A percentile compares a stretch with the other conserved stretches of the same genome.
phyloP scores from a whole-genome alignment of 73 alveolate genomes.

The Breviolum minutum region DNA sequence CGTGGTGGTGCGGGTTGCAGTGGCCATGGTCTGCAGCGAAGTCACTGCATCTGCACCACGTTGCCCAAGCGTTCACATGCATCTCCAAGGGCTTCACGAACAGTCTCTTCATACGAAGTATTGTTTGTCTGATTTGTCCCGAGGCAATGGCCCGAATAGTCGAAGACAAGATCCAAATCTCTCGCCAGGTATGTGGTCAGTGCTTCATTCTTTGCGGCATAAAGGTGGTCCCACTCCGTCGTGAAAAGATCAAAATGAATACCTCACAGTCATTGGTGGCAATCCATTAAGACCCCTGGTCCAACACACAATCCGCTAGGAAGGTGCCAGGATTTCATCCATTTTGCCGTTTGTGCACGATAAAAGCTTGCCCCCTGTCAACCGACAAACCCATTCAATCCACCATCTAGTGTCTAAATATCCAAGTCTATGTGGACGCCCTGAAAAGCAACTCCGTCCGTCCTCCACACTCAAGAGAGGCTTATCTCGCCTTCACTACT shows the following conservation, averaged over 20 bases:
- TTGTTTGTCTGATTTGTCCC: background rate
- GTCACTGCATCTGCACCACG: slow-evolving; percentile 11
- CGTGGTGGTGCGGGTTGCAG: no score
- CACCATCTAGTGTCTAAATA: no score
- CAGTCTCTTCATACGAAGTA: background rate
- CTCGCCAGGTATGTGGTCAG: background rate
- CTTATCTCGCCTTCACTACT: no score
- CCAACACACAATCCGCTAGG: no score
- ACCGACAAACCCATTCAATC: no score
- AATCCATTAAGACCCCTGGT: background rate
- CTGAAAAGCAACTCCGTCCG: no score
- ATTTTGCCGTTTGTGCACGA: no score
- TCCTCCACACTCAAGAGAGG: no score
- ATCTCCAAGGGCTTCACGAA: background rate
- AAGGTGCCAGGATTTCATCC: no score
- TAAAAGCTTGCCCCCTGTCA: no score
- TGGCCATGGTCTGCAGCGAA: background rate
- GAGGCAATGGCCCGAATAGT: slow-evolving; percentile 3
- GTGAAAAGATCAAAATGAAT: slow-evolving; percentile 9
- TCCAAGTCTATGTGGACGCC: no score
- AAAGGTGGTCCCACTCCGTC: background rate
- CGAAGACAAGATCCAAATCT: slow-evolving; percentile 8
- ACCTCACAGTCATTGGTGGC: background rate
- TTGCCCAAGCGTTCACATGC: background rate
- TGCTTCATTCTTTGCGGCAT: background rate